Conservation (phyloP, 176 grass and related monocot species). For the Oryza glumipatula region DNA sequence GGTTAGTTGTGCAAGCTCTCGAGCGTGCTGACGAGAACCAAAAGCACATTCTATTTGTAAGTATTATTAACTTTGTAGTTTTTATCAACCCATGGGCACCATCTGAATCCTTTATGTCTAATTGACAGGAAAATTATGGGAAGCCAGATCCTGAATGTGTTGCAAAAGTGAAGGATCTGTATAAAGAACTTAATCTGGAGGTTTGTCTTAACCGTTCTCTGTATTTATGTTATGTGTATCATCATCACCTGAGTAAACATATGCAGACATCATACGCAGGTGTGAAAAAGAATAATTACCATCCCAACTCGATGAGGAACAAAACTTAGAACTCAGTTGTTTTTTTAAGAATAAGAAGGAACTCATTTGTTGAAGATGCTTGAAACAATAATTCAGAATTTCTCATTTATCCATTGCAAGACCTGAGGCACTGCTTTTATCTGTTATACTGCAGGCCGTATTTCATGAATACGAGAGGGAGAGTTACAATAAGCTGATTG, state of each 20-base stretch:
- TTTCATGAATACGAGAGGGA: slow-evolving; percentile 69
- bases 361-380: slow-evolving; percentile 27
- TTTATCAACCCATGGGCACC: slow-evolving; percentile 14
- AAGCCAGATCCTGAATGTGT: slow-evolving; percentile 72
- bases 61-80: slow-evolving; percentile 24
- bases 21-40: slow-evolving; percentile 64
- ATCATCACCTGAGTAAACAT: background rate
- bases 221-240: slow-evolving; percentile 28
- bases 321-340: background rate
- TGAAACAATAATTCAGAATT: slow-evolving; percentile 25
- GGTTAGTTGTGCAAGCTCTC: slow-evolving; percentile 95
- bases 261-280: background rate
- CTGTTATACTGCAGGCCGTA: slow-evolving; percentile 43
- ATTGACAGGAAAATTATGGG: slow-evolving; percentile 83
- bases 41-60: slow-evolving; percentile 70
- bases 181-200: slow-evolving; percentile 88
- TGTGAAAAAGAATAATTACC: background rate
- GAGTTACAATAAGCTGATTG: slow-evolving; percentile 74
- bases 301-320: slow-evolving; percentile 11
- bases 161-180: slow-evolving; percentile 94
- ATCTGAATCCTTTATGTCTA: slow-evolving; percentile 27
- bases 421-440: background rate
- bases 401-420: slow-evolving; percentile 6
- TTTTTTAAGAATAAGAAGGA: background rate
- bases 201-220: slow-evolving; percentile 47